phyloP scores from a whole-genome alignment of 2,329 filamentous ascomycete genomes.

The Clarireedia sp. region DNA sequence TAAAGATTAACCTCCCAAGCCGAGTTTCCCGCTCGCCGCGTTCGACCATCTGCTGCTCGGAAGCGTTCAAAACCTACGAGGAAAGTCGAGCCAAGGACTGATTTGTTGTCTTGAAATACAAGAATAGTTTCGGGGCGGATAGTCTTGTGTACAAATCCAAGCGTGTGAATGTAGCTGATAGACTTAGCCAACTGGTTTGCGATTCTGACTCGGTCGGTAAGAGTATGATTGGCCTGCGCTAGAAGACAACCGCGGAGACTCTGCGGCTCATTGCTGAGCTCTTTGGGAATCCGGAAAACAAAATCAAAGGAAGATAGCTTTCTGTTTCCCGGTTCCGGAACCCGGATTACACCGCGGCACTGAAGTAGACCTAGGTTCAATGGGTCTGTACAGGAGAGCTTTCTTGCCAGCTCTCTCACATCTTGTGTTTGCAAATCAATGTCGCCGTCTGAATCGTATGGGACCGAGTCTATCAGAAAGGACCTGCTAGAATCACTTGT shows the following conservation, averaged over 20 bases:
- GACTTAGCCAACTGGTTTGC: constrained; percentile 25
- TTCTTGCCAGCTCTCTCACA: constrained; percentile 6
- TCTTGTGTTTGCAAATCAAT: constrained; percentile 1
- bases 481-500: neutral
- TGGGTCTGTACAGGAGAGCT: constrained; percentile 3
- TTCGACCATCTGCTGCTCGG: constrained; percentile 11
- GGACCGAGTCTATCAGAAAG: constrained; percentile 2
- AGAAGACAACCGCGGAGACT: neutral
- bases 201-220: constrained; percentile 15
- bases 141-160: constrained; percentile 29
- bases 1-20: constrained; percentile 18
- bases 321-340: neutral
- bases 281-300: neutral
- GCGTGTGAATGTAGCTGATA: constrained; percentile 24
- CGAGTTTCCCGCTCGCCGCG: constrained; percentile 6
- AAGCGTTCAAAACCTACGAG: constrained; percentile 15
- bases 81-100: constrained; percentile 1
- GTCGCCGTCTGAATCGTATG: constrained; percentile 1
- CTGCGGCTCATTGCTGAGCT: neutral
- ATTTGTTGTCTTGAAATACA: constrained; percentile 2
- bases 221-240: neutral
- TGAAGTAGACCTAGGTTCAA: constrained; percentile 1
- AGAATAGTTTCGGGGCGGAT: constrained; percentile 17
- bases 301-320: neutral
- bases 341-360: neutral